Evolutionary conservation across 208 protist species (phyloP), one percentile per base, ranked within the genome.

Genomic region (Cochliopodium minus): DNA sequence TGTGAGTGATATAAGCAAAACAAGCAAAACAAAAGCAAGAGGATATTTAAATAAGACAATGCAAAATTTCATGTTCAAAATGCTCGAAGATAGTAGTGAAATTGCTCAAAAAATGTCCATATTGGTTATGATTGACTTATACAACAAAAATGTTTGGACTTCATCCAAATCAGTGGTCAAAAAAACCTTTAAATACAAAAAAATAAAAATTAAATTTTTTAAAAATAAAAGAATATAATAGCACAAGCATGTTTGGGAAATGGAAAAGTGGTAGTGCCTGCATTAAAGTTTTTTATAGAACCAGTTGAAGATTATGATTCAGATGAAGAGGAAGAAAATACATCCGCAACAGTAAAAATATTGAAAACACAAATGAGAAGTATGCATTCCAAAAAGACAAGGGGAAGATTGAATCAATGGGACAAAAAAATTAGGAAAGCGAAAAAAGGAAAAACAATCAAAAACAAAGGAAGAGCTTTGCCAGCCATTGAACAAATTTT

Each of bases 111-210:
- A 87, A 1, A 89, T 89, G 61, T 87, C 86, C 10, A 77, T 96
- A 40, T 78, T 90, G 52, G 83, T 95, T 25, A 93, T 96, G 82
- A 89, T 96, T 55, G 85, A 94, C 57, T 76, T 97, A 23, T 96
- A 96, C 74, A 77, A 83, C n/a, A 81, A 87, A 35, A 74, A 86
- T 23, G 78, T 95, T 29, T 54, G 49, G 49, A 54, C 36, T 29
- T 29, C 36, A 29, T 29, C 22, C 1, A 20, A 22, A 40, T 28
- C 28, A 40, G 49, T 54, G 4, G n/a, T n/a, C n/a, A n/a, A n/a
- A n/a, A n/a, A n/a, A n/a, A n/a, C n/a, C n/a, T n/a, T n/a, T n/a
- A n/a, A n/a, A n/a, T n/a, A n/a, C n/a, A n/a, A n/a, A n/a, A n/a
- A n/a, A n/a, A n/a, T n/a, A n/a, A n/a, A n/a, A n/a, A n/a, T n/a